Conservation (phyloP, 129 eudicot genomes). For the carrot (Daucus carota) region DH1_v3.0 NC_030387.2:35398501-35399000, state of each 20-base stretch:
- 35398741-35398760: neutral
- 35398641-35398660: constrained; percentile 49
- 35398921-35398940: neutral
- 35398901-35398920: neutral
- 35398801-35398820: neutral
- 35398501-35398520: constrained; percentile 32
- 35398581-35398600: constrained; percentile 91
- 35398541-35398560: constrained; percentile 94
- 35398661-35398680: neutral
- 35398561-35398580: constrained; percentile 97
- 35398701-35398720: neutral
- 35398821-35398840: neutral
- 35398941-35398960: neutral
- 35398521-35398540: constrained; percentile 67
- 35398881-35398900: neutral
- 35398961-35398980: neutral
- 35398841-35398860: neutral
- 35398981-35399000: neutral
- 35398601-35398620: constrained; percentile 75
- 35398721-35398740: neutral
- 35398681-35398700: neutral
- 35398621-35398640: constrained; percentile 90
- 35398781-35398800: neutral
- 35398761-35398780: neutral
- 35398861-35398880: neutral